Percentiles rank a stretch among this genome's conserved stretches.
phyloP scores from a whole-genome alignment of 208 protist genomes.

The Leishmania martiniquensis region DNA sequence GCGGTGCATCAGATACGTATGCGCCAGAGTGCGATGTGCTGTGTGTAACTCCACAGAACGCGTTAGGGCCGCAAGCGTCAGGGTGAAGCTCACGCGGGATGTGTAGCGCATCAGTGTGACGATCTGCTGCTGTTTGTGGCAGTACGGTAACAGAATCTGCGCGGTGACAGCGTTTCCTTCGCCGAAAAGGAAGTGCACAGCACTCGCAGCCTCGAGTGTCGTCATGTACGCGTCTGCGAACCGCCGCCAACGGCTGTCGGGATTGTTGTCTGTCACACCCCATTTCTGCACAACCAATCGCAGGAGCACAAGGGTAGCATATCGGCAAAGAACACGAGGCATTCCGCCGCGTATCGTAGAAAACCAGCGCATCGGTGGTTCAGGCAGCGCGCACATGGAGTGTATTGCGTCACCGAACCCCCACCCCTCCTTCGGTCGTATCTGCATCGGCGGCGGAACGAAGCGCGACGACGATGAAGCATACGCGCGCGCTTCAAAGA shows the following conservation, averaged over 20 bases:
- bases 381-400: constrained; percentile 25
- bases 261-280: constrained; percentile 8
- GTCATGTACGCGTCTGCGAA: constrained; percentile 23
- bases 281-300: constrained; percentile 12
- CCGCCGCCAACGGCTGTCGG: constrained; percentile 5
- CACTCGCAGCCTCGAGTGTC: constrained; percentile 34
- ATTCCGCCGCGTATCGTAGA: constrained; percentile 1
- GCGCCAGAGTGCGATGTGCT: constrained; percentile 24
- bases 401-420: constrained; percentile 20
- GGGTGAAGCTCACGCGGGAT: constrained; percentile 6
- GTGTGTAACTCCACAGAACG: constrained; percentile 9
- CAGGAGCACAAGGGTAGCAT: constrained; percentile 22
- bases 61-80: constrained; percentile 32
- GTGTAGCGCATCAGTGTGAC: constrained; percentile 54
- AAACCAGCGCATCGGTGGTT: constrained; percentile 18
- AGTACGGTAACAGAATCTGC: constrained; percentile 38
- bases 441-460: neutral
- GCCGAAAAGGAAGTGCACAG: constrained; percentile 39
- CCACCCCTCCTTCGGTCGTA: neutral
- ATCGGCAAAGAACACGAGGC: constrained; percentile 28
- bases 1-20: constrained; percentile 14
- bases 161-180: constrained; percentile 47
- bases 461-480: constrained; percentile 13
- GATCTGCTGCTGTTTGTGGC: constrained; percentile 38
- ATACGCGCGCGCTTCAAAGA: constrained; percentile 31